These are phyloP conservation scores for Alternaria triticimaculans DNA, from an alignment of 2,329 filamentous ascomycete genomes.

Conservation along the genomic window DNA sequence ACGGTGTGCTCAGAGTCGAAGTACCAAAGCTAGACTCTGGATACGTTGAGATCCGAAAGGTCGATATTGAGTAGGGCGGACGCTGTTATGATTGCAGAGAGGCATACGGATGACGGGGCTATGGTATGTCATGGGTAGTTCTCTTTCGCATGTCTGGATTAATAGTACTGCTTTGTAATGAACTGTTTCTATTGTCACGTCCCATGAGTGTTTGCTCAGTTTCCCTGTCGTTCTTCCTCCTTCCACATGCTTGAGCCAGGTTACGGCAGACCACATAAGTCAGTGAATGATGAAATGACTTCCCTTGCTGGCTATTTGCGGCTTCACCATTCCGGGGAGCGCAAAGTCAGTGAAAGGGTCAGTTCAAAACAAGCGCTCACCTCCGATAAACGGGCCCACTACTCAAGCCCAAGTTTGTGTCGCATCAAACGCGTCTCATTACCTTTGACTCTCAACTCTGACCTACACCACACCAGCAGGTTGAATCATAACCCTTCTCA, in stretches of 20 bases:
- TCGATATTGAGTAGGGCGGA: constrained; percentile 55
- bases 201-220: background rate
- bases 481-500: background rate
- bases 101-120: background rate
- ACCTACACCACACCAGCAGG: background rate
- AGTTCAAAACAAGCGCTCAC: background rate
- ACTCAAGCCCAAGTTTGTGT: background rate
- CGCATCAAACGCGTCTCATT: background rate
- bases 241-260: background rate
- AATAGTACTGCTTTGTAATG: background rate
- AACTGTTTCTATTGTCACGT: background rate
- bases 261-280: background rate
- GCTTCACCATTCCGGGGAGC: background rate
- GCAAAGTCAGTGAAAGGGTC: background rate
- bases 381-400: background rate
- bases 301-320: fast-evolving
- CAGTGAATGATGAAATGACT: background rate
- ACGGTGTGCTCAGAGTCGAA: constrained; percentile 78
- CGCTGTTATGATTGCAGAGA: background rate
- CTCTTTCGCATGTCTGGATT: background rate
- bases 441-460: background rate
- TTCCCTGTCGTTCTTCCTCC: background rate
- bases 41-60: constrained; percentile 63
- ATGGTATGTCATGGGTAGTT: background rate
- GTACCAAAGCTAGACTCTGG: constrained; percentile 72